Conservation (phyloP, 1,284 basidiomycete species). For the Marasmius tenuissimus region DNA sequence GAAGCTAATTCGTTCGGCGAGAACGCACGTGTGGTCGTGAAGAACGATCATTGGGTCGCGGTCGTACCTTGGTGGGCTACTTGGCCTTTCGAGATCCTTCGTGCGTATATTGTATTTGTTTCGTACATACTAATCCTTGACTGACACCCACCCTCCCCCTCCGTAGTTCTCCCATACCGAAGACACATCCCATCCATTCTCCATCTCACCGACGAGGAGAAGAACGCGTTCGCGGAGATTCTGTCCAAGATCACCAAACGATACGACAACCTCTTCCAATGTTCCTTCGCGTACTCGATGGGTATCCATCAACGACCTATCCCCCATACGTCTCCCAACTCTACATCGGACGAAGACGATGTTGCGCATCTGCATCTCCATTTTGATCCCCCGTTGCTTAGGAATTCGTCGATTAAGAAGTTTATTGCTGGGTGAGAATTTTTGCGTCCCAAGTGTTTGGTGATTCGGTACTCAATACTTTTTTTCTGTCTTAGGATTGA, state of each 20-base stretch:
- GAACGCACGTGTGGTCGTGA: conserved; percentile 59
- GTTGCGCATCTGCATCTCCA: conserved; percentile 87
- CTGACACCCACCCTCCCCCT: too few species aligned
- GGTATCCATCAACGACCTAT: conserved; percentile 85
- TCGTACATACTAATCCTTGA: too few species aligned
- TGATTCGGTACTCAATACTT: too few species aligned
- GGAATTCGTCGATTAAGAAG: conserved; percentile 84
- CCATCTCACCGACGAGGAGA: conserved; percentile 64
- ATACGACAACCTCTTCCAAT: conserved; percentile 85
- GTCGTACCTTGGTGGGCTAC: conserved; percentile 96
- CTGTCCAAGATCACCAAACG: conserved; percentile 68
- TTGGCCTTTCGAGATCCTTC: conserved; percentile 91
- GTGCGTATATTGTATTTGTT: conserved; percentile 49
- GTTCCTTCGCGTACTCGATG: conserved; percentile 97
- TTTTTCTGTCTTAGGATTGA: conserved; percentile 89
- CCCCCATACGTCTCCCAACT: conserved; percentile 33
- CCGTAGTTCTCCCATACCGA: conserved; percentile 72
- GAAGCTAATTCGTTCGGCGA: conserved; percentile 54
- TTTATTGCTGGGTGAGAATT: conserved; percentile 82
- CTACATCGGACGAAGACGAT: conserved; percentile 42
- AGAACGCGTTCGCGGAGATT: conserved; percentile 62
- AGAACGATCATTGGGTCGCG: conserved; percentile 82
- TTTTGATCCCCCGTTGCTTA: conserved; percentile 85
- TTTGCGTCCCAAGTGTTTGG: conserved; percentile 4
- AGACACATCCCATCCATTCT: conserved; percentile 75